A percentile compares a stretch with the other conserved stretches of the same genome.
phyloP scores from a whole-genome alignment of 768 basidiomycete species.

The Thelephora ganbajun region DNA sequence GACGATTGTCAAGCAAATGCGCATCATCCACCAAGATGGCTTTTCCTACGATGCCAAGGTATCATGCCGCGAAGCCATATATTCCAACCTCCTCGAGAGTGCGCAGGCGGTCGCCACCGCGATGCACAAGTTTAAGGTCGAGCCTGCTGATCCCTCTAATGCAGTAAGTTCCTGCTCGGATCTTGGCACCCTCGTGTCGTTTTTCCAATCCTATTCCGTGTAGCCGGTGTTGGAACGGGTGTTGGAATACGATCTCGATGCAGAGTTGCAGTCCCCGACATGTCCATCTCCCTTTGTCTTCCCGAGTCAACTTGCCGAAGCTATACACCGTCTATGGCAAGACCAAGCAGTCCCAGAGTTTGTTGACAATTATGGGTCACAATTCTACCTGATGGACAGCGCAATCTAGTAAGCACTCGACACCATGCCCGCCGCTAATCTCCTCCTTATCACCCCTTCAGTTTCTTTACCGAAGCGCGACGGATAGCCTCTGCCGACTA shows the following conservation, averaged over 20 bases:
- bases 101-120: constrained; percentile 70
- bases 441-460: constrained; percentile 3
- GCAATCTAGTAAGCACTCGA: constrained; percentile 59
- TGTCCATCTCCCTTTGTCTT: constrained; percentile 30
- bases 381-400: constrained; percentile 94
- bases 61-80: constrained; percentile 58
- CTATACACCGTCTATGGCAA: constrained; percentile 56
- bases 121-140: constrained; percentile 67
- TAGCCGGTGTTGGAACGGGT: constrained; percentile 43
- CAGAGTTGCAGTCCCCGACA: constrained; percentile 19
- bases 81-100: constrained; percentile 71
- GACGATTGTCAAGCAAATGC: constrained; percentile 94
- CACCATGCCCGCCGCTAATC: background rate
- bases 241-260: constrained; percentile 36
- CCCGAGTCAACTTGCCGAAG: constrained; percentile 50
- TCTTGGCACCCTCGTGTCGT: no score
- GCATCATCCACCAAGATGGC: constrained; percentile 84
- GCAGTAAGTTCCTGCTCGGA: constrained; percentile 19
- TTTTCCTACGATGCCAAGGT: constrained; percentile 62
- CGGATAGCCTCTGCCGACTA: constrained; percentile 30
- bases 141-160: constrained; percentile 53
- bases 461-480: constrained; percentile 32
- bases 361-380: constrained; percentile 39
- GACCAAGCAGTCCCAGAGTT: constrained; percentile 41
- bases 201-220: background rate